Percentiles rank a stretch among this genome's conserved stretches.
These are phyloP conservation scores for Mycena crocata DNA, from an alignment of 768 basidiomycete species.

Conservation along the genomic window DNA sequence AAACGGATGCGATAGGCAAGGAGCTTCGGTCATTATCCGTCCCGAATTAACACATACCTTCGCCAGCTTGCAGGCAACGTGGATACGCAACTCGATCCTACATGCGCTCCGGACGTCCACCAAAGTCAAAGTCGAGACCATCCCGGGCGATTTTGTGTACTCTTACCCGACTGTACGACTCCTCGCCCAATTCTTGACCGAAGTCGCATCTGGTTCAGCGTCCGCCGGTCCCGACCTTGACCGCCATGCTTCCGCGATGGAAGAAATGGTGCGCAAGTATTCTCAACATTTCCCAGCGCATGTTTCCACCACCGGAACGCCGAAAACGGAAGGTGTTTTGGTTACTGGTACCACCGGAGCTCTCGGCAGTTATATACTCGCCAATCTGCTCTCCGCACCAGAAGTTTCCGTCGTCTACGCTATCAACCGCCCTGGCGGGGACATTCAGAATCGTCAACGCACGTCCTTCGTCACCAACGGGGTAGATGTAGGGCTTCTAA, in stretches of 20 bases:
- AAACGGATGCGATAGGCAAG: slow-evolving; percentile 54
- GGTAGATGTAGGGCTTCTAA: neutral
- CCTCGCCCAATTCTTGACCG: slow-evolving; percentile 26
- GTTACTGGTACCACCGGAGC: slow-evolving; percentile 50
- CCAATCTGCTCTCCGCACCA: slow-evolving; percentile 34
- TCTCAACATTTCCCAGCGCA: slow-evolving; percentile 7
- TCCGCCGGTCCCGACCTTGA: neutral
- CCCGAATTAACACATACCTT: neutral
- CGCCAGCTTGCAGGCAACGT: slow-evolving; percentile 48
- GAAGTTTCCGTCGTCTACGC: slow-evolving; percentile 36
- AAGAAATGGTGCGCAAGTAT: slow-evolving; percentile 30
- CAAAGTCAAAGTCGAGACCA: slow-evolving; percentile 29
- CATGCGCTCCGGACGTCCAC: slow-evolving; percentile 33
- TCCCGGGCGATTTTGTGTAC: slow-evolving; percentile 40
- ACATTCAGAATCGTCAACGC: neutral
- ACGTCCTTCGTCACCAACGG: neutral
- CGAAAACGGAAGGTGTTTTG: slow-evolving; percentile 34
- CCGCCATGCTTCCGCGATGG: slow-evolving; percentile 20
- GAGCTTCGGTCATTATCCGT: neutral
- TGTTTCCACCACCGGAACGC: neutral
- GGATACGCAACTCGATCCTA: slow-evolving; percentile 47
- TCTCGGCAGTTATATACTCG: slow-evolving; percentile 46
- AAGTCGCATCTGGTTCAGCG: neutral
- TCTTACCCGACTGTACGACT: slow-evolving; percentile 37
- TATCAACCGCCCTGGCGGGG: neutral